Evolutionary conservation across 306 rosid genomes (phyloP).

Genomic region (Calophaca sinica): DNA sequence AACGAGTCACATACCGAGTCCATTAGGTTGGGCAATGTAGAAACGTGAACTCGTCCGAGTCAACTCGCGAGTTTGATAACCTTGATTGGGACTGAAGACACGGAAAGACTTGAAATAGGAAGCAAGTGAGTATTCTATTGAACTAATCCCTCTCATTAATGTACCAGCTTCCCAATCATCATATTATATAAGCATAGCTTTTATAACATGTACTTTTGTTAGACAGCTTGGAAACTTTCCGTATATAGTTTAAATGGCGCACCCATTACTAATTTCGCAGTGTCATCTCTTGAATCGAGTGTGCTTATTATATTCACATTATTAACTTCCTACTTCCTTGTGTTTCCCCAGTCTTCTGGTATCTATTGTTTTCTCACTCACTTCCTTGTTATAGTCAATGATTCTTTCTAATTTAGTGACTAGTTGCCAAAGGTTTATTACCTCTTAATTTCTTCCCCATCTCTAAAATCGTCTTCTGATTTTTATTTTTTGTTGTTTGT

Average conservation of each 20-base stretch:
- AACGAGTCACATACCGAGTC: too few species aligned
- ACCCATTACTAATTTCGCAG: slow-evolving; percentile 41
- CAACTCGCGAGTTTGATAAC: too few species aligned
- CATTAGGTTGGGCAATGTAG: too few species aligned
- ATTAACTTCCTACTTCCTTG: slow-evolving; percentile 40
- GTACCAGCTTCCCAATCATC: slow-evolving; percentile 30
- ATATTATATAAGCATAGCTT: slow-evolving; percentile 35
- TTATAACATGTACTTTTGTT: slow-evolving; percentile 39
- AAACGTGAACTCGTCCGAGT: too few species aligned
- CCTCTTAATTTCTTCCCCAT: too few species aligned
- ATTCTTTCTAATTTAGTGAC: slow-evolving; percentile 40
- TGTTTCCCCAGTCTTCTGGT: slow-evolving; percentile 38
- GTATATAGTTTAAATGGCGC: slow-evolving; percentile 41
- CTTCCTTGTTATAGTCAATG: slow-evolving; percentile 37
- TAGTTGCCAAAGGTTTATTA: too few species aligned
- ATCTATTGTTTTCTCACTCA: slow-evolving; percentile 20
- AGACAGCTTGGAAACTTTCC: slow-evolving; percentile 44
- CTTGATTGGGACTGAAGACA: too few species aligned
- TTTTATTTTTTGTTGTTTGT: slow-evolving; percentile 32
- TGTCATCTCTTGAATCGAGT: slow-evolving; percentile 50
- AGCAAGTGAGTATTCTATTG: slow-evolving; percentile 44
- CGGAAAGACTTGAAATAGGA: too few species aligned
- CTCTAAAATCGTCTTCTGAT: too few species aligned
- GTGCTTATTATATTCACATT: slow-evolving; percentile 42
- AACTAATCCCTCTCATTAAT: slow-evolving; percentile 36